phyloP scores from a whole-genome alignment of 73 alveolate species.

The Stentor roeselii region DNA sequence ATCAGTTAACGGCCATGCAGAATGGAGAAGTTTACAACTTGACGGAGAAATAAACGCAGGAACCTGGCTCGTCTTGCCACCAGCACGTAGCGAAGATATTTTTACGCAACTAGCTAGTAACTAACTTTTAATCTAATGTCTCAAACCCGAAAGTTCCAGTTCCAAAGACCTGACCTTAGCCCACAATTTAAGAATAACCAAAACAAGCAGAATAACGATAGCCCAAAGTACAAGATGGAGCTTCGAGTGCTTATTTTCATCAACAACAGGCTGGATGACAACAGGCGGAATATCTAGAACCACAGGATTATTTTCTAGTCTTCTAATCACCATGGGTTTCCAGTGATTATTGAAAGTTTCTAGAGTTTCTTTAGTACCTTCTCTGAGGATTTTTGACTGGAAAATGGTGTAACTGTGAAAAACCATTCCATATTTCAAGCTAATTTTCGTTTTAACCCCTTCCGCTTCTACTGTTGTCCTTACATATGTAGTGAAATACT shows the following conservation, averaged over 20 bases:
- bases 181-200: neutral
- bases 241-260: neutral
- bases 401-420: neutral
- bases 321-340: neutral
- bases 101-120: too few species aligned
- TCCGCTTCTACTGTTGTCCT: neutral
- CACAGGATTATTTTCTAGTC: neutral
- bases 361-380: neutral
- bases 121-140: too few species aligned
- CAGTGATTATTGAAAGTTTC: neutral
- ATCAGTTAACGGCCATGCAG: slow-evolving; percentile 1
- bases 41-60: slow-evolving; percentile 23
- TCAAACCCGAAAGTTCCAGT: neutral
- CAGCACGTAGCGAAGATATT: neutral
- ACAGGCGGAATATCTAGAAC: neutral
- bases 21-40: neutral
- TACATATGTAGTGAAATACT: too few species aligned
- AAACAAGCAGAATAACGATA: neutral
- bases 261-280: neutral
- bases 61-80: neutral
- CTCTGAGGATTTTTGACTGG: neutral
- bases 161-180: neutral
- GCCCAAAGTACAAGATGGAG: neutral
- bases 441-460: neutral
- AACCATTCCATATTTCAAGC: neutral